Conservation (phyloP, 177 flowering plant species). For the Telopea speciosissima region DNA sequence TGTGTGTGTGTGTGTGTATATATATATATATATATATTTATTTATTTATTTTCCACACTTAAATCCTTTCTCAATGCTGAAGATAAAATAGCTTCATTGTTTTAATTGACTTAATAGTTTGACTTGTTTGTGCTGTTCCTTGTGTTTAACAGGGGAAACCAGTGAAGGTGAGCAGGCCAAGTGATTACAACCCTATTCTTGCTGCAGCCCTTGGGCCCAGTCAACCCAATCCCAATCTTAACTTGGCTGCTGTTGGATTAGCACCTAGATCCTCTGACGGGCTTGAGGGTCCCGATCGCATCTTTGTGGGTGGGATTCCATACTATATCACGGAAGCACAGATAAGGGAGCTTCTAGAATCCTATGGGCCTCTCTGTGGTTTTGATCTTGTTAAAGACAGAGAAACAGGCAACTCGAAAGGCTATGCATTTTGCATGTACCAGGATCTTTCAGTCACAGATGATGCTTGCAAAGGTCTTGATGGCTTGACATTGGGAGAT, state of each 20-base stretch:
- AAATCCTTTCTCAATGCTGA: too few relatives aligned
- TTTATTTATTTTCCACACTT: neutral
- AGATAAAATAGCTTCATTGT: too few relatives aligned
- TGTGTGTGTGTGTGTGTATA: neutral
- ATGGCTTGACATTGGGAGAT: slow-evolving; percentile 20
- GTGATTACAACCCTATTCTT: slow-evolving; percentile 21
- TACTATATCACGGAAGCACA: slow-evolving; percentile 17
- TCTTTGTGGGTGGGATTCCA: slow-evolving; percentile 21
- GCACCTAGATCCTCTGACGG: slow-evolving; percentile 22
- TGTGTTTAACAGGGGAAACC: slow-evolving; percentile 14
- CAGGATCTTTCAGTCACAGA: slow-evolving; percentile 20
- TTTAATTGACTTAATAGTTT: too few relatives aligned
- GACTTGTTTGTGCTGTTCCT: slow-evolving; percentile 1
- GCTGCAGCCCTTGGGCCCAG: slow-evolving; percentile 21
- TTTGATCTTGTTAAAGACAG: slow-evolving; percentile 23
- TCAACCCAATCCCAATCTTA: slow-evolving; percentile 50
- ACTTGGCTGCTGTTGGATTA: slow-evolving; percentile 18
- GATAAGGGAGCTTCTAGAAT: slow-evolving; percentile 18
- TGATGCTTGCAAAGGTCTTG: slow-evolving; percentile 16
- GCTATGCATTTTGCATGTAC: slow-evolving; percentile 19
- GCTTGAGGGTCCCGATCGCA: slow-evolving; percentile 21
- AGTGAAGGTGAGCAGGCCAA: slow-evolving; percentile 24
- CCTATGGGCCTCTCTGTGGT: slow-evolving; percentile 17
- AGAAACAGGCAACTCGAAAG: slow-evolving; percentile 21
- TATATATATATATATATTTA: too few relatives aligned